Conservation (phyloP, 169 alveolate species). For the Plasmodium sp. region DNA sequence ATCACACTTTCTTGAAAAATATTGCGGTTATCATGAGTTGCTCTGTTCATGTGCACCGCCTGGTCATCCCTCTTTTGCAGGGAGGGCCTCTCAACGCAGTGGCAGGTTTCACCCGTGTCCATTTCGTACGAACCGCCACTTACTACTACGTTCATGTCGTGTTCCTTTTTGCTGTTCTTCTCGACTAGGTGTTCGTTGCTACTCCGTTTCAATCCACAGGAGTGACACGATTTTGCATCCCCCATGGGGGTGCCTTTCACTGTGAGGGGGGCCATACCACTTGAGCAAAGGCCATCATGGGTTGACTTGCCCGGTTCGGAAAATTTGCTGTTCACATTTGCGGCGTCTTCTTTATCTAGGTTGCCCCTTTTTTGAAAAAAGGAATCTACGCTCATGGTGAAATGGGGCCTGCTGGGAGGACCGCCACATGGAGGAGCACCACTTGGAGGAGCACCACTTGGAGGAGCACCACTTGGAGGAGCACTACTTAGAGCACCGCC, state of each 20-base stretch:
- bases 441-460: too few relatives aligned
- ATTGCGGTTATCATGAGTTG: neutral
- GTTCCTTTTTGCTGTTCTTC: conserved; percentile 9
- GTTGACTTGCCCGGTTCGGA: neutral
- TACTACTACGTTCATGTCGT: neutral
- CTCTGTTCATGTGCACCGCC: neutral
- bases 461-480: neutral
- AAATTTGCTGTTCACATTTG: neutral
- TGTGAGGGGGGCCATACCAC: neutral
- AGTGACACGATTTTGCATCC: neutral
- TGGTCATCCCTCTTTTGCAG: neutral
- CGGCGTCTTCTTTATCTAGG: neutral
- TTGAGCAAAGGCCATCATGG: neutral
- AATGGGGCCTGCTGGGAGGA: neutral
- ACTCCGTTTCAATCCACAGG: neutral
- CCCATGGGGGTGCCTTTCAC: neutral
- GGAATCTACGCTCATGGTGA: neutral
- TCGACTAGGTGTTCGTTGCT: neutral
- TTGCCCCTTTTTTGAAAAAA: neutral
- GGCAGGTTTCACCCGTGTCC: neutral
- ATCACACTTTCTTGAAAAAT: neutral
- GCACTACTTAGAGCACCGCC: neutral
- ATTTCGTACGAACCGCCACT: neutral
- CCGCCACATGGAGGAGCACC: neutral
- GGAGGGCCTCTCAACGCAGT: neutral